Evolutionary conservation across 805 yeast species (phyloP).

Genomic region (Ogataea angusta): DNA sequence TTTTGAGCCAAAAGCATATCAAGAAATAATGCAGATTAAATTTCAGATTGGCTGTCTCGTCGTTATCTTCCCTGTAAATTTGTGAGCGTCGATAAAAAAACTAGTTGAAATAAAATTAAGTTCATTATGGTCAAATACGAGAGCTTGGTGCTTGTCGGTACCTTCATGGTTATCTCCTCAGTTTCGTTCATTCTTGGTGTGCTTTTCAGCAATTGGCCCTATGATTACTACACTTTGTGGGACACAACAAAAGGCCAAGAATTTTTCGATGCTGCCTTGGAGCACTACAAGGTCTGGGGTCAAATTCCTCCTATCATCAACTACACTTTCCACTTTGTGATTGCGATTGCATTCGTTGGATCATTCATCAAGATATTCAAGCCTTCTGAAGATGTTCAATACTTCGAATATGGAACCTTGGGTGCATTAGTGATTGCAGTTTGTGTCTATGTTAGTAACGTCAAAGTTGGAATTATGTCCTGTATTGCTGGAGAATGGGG

Average conservation of each 20-base stretch:
- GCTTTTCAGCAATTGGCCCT: conserved; percentile 73
- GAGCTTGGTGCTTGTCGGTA: conserved; percentile 36
- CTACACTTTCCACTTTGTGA: conserved; percentile 59
- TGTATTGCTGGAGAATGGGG: conserved; percentile 83
- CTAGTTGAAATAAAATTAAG: neutral
- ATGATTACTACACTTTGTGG: conserved; percentile 78
- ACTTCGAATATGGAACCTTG: conserved; percentile 87
- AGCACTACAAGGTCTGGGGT: conserved; percentile 77
- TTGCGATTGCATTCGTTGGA: conserved; percentile 68
- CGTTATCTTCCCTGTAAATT: conserved; percentile 6
- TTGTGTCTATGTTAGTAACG: conserved; percentile 81
- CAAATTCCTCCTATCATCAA: conserved; percentile 56
- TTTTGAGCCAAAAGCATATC: neutral
- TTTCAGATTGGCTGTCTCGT: neutral
- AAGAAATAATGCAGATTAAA: neutral
- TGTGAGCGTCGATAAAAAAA: conserved; percentile 1
- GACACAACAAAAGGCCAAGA: conserved; percentile 43
- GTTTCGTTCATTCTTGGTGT: conserved; percentile 80
- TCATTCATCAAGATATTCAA: conserved; percentile 74
- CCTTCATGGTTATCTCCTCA: conserved; percentile 34
- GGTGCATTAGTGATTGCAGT: conserved; percentile 68
- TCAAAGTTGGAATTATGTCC: conserved; percentile 74
- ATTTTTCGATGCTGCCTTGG: conserved; percentile 59
- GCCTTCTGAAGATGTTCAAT: conserved; percentile 80
- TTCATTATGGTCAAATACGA: conserved; percentile 21